Evolutionary conservation across 768 basidiomycete genomes (phyloP), one percentile per base, ranked within the genome.

Genomic region (Lentinus tigrinus): DNA sequence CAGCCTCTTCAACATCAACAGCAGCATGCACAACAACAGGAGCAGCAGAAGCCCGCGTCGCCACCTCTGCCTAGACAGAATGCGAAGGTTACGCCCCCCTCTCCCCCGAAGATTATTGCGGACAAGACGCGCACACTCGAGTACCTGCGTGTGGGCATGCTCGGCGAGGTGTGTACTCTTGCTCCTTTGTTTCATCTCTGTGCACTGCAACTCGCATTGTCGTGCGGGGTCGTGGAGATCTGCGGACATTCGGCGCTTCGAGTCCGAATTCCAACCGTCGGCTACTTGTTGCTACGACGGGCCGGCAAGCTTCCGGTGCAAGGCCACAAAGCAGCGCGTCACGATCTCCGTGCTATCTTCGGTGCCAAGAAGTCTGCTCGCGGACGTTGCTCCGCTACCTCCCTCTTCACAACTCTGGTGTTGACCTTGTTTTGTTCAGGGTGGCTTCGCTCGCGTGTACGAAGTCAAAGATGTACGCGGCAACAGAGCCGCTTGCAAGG

Each of bases 371-470:
- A n/a, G n/a, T n/a, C n/a, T n/a, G n/a, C n/a, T n/a, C n/a, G n/a
- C n/a, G n/a, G n/a, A n/a, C n/a, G n/a, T n/a, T n/a, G n/a, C n/a
- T n/a, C n/a, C n/a, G n/a, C n/a, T n/a, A n/a, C n/a, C n/a, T n/a
- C n/a, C n/a, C n/a, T n/a, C n/a, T n/a, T n/a, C n/a, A n/a, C 3
- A 19, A 28, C 31, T 3, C 28, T 4, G 42, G 17, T n/a, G 31
- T 52, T 59, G 28, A 54, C 34, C 13, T 23, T 6, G 2, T 17
- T 17, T 2, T 17, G 21, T 6, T 8, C 61, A 84, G 81, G 96
- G 96, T 64, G 96, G 96, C 1, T 99, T 99, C 69, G 96, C 96
- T 1, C 83, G 95, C 38, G 96, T 99, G 3, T 99, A 96, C 67
- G 93, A 97, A 76, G 90, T 94, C n/a, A 84, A 87, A 69, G 92